Conservation (phyloP, 306 rosid genomes). For the Sindora glabra region DNA sequence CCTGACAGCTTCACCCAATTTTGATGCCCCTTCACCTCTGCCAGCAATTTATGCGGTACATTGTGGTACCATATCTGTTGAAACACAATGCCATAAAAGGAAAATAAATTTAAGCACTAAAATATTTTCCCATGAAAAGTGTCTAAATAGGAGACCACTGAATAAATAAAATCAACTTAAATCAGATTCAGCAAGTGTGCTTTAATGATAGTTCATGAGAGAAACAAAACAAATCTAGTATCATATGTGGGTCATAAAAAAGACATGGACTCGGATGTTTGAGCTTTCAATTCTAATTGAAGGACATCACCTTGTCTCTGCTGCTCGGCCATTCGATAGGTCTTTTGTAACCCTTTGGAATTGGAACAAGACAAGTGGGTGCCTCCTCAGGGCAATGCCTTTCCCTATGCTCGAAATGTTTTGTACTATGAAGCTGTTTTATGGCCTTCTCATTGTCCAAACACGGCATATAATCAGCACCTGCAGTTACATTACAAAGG, state of each 20-base stretch:
- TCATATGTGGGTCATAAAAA: too few species aligned
- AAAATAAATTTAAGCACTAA: too few species aligned
- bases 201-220: too few species aligned
- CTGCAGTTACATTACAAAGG: conserved; percentile 60
- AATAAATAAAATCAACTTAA: too few species aligned
- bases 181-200: too few species aligned
- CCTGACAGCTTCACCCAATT: conserved; percentile 92
- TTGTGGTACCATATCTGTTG: conserved; percentile 81
- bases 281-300: too few species aligned
- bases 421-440: conserved; percentile 34
- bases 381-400: conserved; percentile 78
- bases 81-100: too few species aligned
- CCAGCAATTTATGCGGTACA: conserved; percentile 65
- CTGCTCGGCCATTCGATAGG: conserved; percentile 69
- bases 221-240: too few species aligned
- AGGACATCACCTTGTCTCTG: conserved; percentile 73
- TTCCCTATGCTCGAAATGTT: conserved; percentile 78
- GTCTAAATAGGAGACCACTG: too few species aligned
- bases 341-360: conserved; percentile 54
- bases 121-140: too few species aligned
- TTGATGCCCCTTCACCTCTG: conserved; percentile 91
- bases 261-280: too few species aligned
- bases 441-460: conserved; percentile 77
- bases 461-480: conserved; percentile 81
- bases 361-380: conserved; percentile 73